These are phyloP conservation scores for Agaricus bisporus DNA, from an alignment of 768 basidiomycete species.

Conservation along the genomic window DNA sequence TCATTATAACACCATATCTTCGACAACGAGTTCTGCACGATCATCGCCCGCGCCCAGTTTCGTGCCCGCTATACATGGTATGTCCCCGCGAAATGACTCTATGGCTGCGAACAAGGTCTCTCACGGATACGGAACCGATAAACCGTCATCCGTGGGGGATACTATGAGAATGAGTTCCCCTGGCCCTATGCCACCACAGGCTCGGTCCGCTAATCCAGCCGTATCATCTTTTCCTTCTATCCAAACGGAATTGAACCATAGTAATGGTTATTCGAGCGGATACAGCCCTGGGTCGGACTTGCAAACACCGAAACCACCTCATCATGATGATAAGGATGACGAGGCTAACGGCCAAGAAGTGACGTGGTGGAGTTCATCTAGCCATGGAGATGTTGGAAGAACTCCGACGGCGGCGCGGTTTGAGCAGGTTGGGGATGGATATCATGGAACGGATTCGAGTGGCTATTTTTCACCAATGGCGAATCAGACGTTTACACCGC, in stretches of 20 bases:
- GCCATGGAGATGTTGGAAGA: conserved; percentile 16
- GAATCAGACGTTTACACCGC: conserved; percentile 35
- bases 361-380: conserved; percentile 59
- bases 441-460: conserved; percentile 35
- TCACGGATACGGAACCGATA: conserved; percentile 46
- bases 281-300: conserved; percentile 24
- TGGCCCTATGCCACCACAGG: conserved; percentile 46
- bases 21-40: conserved; percentile 64
- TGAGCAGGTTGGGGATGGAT: conserved; percentile 41
- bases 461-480: conserved; percentile 87
- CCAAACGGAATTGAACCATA: conserved; percentile 17
- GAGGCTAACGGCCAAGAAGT: conserved; percentile 31
- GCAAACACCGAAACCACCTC: conserved; percentile 25
- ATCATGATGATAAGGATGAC: conserved; percentile 24
- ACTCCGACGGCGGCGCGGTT: conserved; percentile 75
- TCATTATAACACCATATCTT: conserved; percentile 89
- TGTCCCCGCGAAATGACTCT: conserved; percentile 61
- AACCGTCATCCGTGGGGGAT: conserved; percentile 77
- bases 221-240: conserved; percentile 42
- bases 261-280: conserved; percentile 32
- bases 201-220: conserved; percentile 45
- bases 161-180: conserved; percentile 52
- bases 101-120: conserved; percentile 56
- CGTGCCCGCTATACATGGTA: conserved; percentile 29
- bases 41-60: conserved; percentile 67